These are phyloP conservation scores for Rhynchospora pubera DNA, from an alignment of 176 grass and related monocot species.

Conservation along the genomic window DNA sequence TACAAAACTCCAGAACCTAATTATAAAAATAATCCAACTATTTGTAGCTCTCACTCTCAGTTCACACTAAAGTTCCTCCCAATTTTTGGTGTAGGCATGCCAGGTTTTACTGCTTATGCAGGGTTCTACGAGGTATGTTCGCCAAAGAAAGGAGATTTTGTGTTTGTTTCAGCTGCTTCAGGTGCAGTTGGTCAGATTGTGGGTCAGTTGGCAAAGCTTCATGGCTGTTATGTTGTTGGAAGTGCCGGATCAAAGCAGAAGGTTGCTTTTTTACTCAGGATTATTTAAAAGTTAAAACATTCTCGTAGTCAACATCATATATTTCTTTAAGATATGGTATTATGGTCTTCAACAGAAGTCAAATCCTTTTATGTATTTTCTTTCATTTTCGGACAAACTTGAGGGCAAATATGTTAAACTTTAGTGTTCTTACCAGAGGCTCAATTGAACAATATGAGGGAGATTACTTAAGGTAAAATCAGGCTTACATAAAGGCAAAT, in stretches of 20 bases:
- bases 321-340: neutral
- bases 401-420: neutral
- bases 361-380: neutral
- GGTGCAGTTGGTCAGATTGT: conserved; percentile 92
- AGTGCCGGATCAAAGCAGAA: conserved; percentile 68
- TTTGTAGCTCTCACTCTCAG: neutral
- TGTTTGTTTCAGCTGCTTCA: conserved; percentile 89
- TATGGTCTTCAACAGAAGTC: too few species aligned
- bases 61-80: neutral
- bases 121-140: conserved; percentile 72
- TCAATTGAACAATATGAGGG: neutral
- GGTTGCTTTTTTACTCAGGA: conserved; percentile 14
- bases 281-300: neutral
- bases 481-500: neutral
- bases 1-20: neutral
- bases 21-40: neutral
- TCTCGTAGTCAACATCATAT: neutral
- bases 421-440: neutral
- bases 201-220: conserved; percentile 84
- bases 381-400: neutral
- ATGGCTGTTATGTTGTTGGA: conserved; percentile 79
- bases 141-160: conserved; percentile 68
- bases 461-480: neutral
- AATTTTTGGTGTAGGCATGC: conserved; percentile 50
- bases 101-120: conserved; percentile 88